Evolutionary conservation across 108 stramenopile species (phyloP).

Genomic region (Cyclotella choctawhatcheeana): DNA sequence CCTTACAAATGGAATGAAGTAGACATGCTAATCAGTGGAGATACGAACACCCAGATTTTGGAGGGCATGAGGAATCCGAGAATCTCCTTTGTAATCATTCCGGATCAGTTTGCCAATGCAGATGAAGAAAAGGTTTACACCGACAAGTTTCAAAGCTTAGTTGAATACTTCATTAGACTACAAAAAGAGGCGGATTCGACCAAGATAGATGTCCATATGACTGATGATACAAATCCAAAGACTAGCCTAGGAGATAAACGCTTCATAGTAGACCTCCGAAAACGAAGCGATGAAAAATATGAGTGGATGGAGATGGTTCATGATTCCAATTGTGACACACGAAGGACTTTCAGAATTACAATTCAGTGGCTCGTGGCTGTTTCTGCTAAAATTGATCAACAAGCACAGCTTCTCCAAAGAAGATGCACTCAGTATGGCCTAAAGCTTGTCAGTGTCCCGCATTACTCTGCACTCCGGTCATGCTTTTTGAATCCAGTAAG

Average conservation of each 20-base stretch:
- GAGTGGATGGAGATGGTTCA: conserved; percentile 86
- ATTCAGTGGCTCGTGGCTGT: conserved; percentile 92
- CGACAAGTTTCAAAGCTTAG: conserved; percentile 66
- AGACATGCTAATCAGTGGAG: conserved; percentile 85
- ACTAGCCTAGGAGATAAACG: conserved; percentile 57
- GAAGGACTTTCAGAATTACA: conserved; percentile 78
- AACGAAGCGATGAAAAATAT: conserved; percentile 71
- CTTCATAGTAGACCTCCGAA: conserved; percentile 66
- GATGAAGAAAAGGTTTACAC: conserved; percentile 74
- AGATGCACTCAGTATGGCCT: conserved; percentile 84
- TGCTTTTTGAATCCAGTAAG: conserved; percentile 71
- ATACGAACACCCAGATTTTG: conserved; percentile 58
- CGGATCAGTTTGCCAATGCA: conserved; percentile 56
- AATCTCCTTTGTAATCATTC: conserved; percentile 80
- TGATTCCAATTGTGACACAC: conserved; percentile 73
- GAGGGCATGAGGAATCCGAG: conserved; percentile 77
- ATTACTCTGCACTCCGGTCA: conserved; percentile 61
- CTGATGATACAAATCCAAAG: conserved; percentile 30
- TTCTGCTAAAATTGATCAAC: conserved; percentile 79
- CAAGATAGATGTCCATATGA: conserved; percentile 50
- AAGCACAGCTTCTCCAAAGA: conserved; percentile 80
- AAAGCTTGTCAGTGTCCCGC: conserved; percentile 67
- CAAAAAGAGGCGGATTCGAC: conserved; percentile 57
- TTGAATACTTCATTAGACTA: conserved; percentile 77
- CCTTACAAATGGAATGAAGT: conserved; percentile 86